These are phyloP conservation scores for Morella rubra DNA, from an alignment of 306 rosid genomes.

Conservation along the genomic window DNA sequence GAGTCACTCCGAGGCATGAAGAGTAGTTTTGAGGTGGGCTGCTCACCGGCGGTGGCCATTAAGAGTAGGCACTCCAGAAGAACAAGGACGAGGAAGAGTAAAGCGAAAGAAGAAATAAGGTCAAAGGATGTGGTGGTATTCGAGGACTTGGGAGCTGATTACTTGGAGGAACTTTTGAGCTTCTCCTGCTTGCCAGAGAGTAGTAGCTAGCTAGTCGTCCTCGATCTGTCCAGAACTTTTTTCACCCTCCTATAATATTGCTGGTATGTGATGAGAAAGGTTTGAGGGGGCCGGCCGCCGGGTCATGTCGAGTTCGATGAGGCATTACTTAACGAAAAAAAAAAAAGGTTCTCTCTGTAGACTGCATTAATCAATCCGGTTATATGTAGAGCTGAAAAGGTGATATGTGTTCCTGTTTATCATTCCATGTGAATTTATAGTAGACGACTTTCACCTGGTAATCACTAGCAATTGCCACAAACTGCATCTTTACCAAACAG, in stretches of 20 bases:
- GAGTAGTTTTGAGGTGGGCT: constrained; percentile 27
- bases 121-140: constrained; percentile 39
- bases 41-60: constrained; percentile 74
- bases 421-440: too few relatives aligned
- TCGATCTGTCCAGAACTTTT: neutral
- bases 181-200: constrained; percentile 5
- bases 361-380: neutral
- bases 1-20: constrained; percentile 45
- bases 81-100: constrained; percentile 16
- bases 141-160: constrained; percentile 79
- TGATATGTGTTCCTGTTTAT: too few relatives aligned
- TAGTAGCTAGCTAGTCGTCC: neutral
- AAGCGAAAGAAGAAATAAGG: constrained; percentile 22
- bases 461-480: too few relatives aligned
- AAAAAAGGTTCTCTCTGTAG: neutral
- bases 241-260: neutral
- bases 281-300: too few relatives aligned
- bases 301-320: constrained; percentile 1
- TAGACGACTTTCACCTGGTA: too few relatives aligned
- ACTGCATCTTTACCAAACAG: too few relatives aligned
- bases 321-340: too few relatives aligned
- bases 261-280: neutral
- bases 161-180: constrained; percentile 65
- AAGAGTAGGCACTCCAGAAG: constrained; percentile 40
- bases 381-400: constrained; percentile 4